Base-by-base conservation (phyloP, 495 filamentous ascomycete species). In the Endocarpon pusillum region DNA sequence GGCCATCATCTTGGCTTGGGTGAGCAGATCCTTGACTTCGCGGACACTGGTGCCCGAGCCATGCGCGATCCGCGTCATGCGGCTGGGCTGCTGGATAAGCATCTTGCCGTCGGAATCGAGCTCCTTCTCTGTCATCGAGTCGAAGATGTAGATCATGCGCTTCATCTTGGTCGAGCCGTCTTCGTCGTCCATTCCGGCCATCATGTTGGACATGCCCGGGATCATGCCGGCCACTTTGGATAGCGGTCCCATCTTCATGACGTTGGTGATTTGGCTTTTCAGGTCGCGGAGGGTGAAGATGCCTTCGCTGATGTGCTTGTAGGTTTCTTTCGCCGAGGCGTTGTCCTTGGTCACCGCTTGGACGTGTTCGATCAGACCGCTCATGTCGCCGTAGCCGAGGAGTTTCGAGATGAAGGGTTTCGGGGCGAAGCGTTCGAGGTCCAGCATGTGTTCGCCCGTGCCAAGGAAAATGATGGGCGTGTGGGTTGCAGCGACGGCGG, bases 161-260 rank as follows among this genome's bases (percentile, higher is more conserved):
- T 89, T 86, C 27, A 99, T 68, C 57, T 96, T 94, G 50, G 77
- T 53, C 17, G 73, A 75, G 3, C 86, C 89, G 48, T 96, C 87
- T 49, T 94, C 91, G 52, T 99, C 89, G 53, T 96, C 86, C 64
- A 96, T 85, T 25, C 82, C 81, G 18, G 78, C 73, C 65, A 93
- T 94, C 64, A 96, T 76, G 44, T 82, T 78, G 32, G 75, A 78
- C 40, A 96, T 72, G 20, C 89, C 91, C 0, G 89, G 89, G 34
- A 99, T 96, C 89, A 99, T 99, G 46, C 86, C 85, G 1, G 91
- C 91, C 67, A 99, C 86, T 57, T 99, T 99, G 22, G 76, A 84
- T 9, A 99, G 58, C 1, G 89, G 89, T 0, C 89, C 89, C 89
- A 99, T 96, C 58, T 99, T 99, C 86, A 94, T 94, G 52, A 99